These are phyloP conservation scores for Penicillium lividum DNA, from an alignment of 495 filamentous ascomycete genomes.

Conservation along the genomic window DNA sequence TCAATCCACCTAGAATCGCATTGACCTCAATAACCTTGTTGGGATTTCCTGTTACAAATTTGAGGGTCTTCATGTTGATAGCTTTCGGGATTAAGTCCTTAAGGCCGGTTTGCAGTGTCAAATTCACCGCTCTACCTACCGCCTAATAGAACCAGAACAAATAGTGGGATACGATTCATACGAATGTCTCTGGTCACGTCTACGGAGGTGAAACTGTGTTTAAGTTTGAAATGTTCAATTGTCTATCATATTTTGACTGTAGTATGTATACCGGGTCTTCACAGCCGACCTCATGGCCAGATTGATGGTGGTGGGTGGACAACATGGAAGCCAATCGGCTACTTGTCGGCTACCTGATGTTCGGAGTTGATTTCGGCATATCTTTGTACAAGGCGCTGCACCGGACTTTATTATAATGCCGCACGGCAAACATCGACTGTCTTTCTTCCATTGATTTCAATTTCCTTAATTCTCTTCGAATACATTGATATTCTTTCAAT, in stretches of 20 bases:
- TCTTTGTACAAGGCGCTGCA: slow-evolving; percentile 1
- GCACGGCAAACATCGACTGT: background rate
- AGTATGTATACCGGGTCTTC: slow-evolving; percentile 3
- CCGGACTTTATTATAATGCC: slow-evolving; percentile 19
- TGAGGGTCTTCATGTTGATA: slow-evolving; percentile 19
- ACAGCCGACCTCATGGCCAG: slow-evolving; percentile 16
- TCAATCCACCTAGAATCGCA: slow-evolving; percentile 66
- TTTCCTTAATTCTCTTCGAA: background rate
- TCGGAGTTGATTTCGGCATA: slow-evolving; percentile 27
- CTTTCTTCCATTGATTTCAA: background rate
- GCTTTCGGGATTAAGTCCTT: background rate
- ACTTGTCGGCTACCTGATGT: slow-evolving; percentile 22
- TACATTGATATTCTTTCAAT: no score
- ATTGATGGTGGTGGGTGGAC: slow-evolving; percentile 11
- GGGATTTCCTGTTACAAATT: slow-evolving; percentile 80
- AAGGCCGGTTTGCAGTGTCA: background rate
- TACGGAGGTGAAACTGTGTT: no score
- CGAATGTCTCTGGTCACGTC: no score
- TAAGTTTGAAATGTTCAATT: no score
- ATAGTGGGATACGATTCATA: background rate
- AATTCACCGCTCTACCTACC: background rate
- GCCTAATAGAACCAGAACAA: background rate
- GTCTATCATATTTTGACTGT: no score
- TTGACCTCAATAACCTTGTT: slow-evolving; percentile 80
- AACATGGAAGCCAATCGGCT: slow-evolving; percentile 13